Conservation (phyloP, 768 basidiomycete species). For the Termitomyces sp. region DNA sequence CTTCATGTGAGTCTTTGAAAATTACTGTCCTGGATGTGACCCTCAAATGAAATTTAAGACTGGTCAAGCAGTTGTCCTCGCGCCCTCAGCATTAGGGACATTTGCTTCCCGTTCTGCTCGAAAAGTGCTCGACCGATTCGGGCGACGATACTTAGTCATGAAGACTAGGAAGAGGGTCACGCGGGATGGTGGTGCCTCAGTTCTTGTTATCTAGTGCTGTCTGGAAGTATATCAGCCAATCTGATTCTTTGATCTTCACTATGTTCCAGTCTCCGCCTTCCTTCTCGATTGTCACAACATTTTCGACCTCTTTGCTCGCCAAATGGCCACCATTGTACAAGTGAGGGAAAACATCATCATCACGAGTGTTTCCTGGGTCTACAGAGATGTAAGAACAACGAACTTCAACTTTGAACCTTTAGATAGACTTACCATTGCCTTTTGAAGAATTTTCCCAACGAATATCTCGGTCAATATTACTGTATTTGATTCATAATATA, state of each 20-base stretch:
- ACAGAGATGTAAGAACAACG: not conserved
- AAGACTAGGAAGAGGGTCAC: constrained; percentile 61
- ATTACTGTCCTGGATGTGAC: not conserved
- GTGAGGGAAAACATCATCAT: constrained; percentile 47
- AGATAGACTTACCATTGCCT: constrained; percentile 18
- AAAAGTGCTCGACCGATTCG: constrained; percentile 37
- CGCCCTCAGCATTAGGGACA: constrained; percentile 53
- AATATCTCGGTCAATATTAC: constrained; percentile 29
- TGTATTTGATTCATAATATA: constrained; percentile 39
- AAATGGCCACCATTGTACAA: constrained; percentile 41
- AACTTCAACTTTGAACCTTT: not conserved
- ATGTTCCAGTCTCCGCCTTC: constrained; percentile 26
- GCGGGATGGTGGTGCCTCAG: constrained; percentile 57
- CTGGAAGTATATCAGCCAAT: constrained; percentile 25
- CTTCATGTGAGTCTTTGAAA: constrained; percentile 41
- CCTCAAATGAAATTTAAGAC: constrained; percentile 35
- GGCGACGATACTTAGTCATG: constrained; percentile 52
- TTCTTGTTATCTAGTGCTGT: constrained; percentile 31
- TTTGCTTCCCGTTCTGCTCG: constrained; percentile 19
- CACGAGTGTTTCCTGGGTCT: constrained; percentile 37
- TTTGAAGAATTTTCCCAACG: constrained; percentile 43
- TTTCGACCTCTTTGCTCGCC: constrained; percentile 40
- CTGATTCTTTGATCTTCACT: constrained; percentile 7
- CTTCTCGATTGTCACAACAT: constrained; percentile 23
- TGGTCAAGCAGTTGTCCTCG: constrained; percentile 64